A percentile compares a stretch with the other conserved stretches of the same genome.
phyloP scores from a whole-genome alignment of 306 rosid genomes.

The Crataegus laevigata region DNA sequence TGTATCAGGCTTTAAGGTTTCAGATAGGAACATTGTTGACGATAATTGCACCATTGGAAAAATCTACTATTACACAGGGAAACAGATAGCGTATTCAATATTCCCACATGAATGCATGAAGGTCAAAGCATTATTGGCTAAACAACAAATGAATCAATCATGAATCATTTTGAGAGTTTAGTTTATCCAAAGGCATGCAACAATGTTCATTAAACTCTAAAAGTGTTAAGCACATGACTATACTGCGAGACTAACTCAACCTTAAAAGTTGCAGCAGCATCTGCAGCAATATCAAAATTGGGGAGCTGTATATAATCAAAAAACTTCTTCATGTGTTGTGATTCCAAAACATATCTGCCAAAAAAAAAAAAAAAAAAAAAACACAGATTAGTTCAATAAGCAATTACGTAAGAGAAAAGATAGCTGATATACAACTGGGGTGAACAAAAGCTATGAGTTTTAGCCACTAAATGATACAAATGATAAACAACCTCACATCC shows the following conservation, averaged over 20 bases:
- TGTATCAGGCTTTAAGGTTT: background rate
- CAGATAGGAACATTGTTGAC: background rate
- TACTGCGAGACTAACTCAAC: conserved; percentile 28
- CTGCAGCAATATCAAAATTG: conserved; percentile 95
- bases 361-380: conserved; percentile 27
- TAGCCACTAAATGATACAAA: background rate
- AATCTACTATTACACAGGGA: background rate
- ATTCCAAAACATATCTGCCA: conserved; percentile 89
- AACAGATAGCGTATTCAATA: background rate
- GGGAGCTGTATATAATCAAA: conserved; percentile 94
- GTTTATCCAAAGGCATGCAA: background rate
- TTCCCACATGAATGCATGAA: background rate
- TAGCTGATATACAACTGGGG: background rate
- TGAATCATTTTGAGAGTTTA: background rate
- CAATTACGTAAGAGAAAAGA: background rate
- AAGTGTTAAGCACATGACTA: background rate
- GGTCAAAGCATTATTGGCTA: background rate
- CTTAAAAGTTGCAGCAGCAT: conserved; percentile 99
- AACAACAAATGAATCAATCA: background rate
- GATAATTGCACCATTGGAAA: background rate
- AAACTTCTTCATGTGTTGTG: conserved; percentile 77
- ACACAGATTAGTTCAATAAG: background rate
- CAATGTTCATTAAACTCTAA: background rate
- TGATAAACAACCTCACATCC: background rate
- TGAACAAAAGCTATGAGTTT: background rate